These are phyloP conservation scores for Thielaviopsis ethacetica DNA, from an alignment of 2,329 filamentous ascomycete genomes.

Conservation along the genomic window DNA sequence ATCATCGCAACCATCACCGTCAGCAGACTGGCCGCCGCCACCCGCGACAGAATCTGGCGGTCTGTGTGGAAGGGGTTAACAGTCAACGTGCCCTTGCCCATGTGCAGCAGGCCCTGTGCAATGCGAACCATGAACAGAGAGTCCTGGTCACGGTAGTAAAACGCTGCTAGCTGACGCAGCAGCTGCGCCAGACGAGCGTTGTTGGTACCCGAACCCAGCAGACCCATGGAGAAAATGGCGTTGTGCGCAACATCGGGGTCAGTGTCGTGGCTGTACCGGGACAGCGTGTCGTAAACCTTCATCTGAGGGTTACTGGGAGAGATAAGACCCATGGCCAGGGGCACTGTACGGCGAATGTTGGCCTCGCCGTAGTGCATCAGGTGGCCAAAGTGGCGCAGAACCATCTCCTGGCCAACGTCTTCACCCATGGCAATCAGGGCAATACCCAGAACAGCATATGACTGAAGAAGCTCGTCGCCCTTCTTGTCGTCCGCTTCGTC, in stretches of 20 bases:
- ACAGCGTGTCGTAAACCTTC: conserved; percentile 98
- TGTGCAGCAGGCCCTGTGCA: conserved; percentile 90
- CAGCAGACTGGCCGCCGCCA: conserved; percentile 75
- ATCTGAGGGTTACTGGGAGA: conserved; percentile 98
- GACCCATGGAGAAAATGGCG: conserved; percentile 97
- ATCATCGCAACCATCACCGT: conserved; percentile 87
- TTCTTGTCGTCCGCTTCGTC: conserved; percentile 91
- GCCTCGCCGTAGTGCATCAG: conserved; percentile 98
- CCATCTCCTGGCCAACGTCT: conserved; percentile 97
- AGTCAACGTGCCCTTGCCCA: conserved; percentile 95
- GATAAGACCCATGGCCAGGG: conserved; percentile 88
- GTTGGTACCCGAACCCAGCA: conserved; percentile 91
- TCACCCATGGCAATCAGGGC: conserved; percentile 96
- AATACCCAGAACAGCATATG: conserved; percentile 88
- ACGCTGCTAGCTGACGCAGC: conserved; percentile 84
- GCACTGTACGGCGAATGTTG: conserved; percentile 92
- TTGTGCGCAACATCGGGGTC: conserved; percentile 97
- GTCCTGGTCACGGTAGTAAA: conserved; percentile 94
- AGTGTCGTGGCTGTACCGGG: conserved; percentile 94
- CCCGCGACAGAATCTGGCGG: conserved; percentile 82
- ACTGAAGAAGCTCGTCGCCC: conserved; percentile 85
- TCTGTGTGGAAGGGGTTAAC: conserved; percentile 99
- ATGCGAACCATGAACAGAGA: conserved; percentile 98
- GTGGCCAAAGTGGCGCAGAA: conserved; percentile 89
- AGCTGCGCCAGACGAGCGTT: conserved; percentile 92